Evolutionary conservation across 164 flowering plant species (phyloP).

Genomic region (Akebia trifoliata): DNA sequence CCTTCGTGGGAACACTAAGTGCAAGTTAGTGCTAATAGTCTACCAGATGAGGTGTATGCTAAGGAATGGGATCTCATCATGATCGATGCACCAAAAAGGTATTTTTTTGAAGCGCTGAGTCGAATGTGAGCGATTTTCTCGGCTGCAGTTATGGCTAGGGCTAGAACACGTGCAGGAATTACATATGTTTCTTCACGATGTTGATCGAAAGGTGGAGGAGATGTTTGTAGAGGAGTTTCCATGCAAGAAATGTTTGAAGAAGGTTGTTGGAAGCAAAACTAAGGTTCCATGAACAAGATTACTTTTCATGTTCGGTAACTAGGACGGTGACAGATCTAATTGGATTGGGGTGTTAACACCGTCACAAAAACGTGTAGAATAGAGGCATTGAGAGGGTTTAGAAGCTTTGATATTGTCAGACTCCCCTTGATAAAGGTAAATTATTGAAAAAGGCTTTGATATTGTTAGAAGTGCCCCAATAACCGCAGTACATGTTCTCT

Average conservation of each 20-base stretch:
- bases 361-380: too few species aligned
- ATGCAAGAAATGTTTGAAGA: constrained; percentile 49
- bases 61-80: constrained; percentile 80
- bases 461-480: too few species aligned
- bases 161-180: constrained; percentile 37
- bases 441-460: too few species aligned
- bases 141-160: constrained; percentile 74
- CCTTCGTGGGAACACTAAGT: constrained; percentile 37
- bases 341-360: too few species aligned
- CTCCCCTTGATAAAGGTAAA: too few species aligned
- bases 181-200: constrained; percentile 82
- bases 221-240: constrained; percentile 51
- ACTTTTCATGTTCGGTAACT: too few species aligned
- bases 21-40: constrained; percentile 42
- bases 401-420: too few species aligned
- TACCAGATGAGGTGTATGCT: constrained; percentile 59
- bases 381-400: too few species aligned
- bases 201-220: constrained; percentile 63
- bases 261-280: constrained; percentile 43
- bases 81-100: constrained; percentile 84
- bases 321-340: too few species aligned
- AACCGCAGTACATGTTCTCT: too few species aligned
- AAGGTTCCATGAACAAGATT: too few species aligned
- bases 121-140: constrained; percentile 73
- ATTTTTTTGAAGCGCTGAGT: constrained; percentile 59